Conservation (phyloP, 495 filamentous ascomycete genomes). For the Massariosphaeria phaeospora region DNA sequence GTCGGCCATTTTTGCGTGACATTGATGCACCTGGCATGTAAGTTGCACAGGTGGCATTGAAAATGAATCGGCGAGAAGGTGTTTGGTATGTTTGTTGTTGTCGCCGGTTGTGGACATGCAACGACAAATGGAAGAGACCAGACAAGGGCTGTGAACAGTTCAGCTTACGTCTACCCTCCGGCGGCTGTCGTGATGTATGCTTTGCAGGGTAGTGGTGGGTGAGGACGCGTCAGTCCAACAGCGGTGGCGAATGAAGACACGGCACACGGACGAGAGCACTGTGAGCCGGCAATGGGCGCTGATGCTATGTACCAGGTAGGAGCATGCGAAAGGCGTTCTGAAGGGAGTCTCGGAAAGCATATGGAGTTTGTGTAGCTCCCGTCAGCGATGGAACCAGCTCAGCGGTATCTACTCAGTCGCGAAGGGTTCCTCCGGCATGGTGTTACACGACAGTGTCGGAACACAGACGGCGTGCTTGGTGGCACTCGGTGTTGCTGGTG, state of each 20-base stretch:
- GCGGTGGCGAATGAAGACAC: not conserved
- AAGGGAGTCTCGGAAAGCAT: not conserved
- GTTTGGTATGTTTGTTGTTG: no score
- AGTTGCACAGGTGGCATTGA: no score
- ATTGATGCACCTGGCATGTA: no score
- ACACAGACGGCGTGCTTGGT: constrained; percentile 16
- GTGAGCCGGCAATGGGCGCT: not conserved
- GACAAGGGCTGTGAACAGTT: no score
- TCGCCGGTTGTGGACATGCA: no score
- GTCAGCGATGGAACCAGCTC: not conserved
- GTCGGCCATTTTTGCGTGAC: no score
- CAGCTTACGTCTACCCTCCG: no score
- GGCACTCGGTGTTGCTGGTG: not conserved
- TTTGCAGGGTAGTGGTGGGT: no score
- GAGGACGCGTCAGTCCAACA: not conserved
- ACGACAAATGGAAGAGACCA: no score
- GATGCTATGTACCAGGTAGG: not conserved
- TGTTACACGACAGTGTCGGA: constrained; percentile 15
- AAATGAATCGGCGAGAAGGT: no score
- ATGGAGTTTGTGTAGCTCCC: not conserved
- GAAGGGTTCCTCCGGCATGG: not conserved
- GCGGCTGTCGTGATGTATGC: no score
- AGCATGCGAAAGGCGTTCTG: not conserved
- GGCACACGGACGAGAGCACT: not conserved
- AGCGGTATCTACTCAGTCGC: constrained; percentile 8